These are phyloP conservation scores for Aspergillus baeticus DNA, from an alignment of 495 filamentous ascomycete genomes.

Conservation along the genomic window DNA sequence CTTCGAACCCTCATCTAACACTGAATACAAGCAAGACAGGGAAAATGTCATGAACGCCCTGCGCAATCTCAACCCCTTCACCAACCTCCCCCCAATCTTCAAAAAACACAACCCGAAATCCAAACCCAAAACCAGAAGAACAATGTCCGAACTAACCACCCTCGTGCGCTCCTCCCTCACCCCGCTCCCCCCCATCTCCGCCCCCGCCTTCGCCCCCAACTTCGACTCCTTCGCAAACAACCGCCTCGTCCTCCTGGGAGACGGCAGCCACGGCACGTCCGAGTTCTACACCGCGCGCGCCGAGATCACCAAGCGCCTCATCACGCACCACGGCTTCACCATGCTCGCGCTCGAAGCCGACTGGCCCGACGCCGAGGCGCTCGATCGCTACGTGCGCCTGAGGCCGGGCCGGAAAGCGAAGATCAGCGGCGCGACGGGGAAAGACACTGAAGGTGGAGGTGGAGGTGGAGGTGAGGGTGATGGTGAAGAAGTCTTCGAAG, in stretches of 20 bases:
- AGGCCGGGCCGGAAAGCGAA: slow-evolving; percentile 37
- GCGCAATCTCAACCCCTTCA: too few relatives aligned
- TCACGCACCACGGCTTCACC: slow-evolving; percentile 53
- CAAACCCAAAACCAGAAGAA: not conserved
- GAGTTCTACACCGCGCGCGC: slow-evolving; percentile 58
- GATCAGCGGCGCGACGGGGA: slow-evolving; percentile 19
- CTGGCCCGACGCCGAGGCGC: slow-evolving; percentile 57
- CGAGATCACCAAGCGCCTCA: slow-evolving; percentile 53
- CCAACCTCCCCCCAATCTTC: not conserved
- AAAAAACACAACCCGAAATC: not conserved
- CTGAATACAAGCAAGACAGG: too few relatives aligned
- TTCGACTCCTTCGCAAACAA: too few relatives aligned
- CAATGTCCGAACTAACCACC: slow-evolving; percentile 33
- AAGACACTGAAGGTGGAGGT: too few relatives aligned
- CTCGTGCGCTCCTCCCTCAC: slow-evolving; percentile 37
- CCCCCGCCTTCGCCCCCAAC: slow-evolving; percentile 37
- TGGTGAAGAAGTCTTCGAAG: slow-evolving; percentile 25
- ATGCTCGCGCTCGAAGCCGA: slow-evolving; percentile 58
- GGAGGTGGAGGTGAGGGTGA: not conserved
- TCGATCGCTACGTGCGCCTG: slow-evolving; percentile 56
- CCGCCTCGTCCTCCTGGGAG: slow-evolving; percentile 54
- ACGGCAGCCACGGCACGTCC: slow-evolving; percentile 58
- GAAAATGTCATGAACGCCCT: not conserved
- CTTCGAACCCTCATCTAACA: too few relatives aligned
- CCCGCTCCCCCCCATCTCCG: slow-evolving; percentile 38